These are phyloP conservation scores for Solanum hybrid DNA, from an alignment of 305 asterid species.

Conservation along the genomic window DNA sequence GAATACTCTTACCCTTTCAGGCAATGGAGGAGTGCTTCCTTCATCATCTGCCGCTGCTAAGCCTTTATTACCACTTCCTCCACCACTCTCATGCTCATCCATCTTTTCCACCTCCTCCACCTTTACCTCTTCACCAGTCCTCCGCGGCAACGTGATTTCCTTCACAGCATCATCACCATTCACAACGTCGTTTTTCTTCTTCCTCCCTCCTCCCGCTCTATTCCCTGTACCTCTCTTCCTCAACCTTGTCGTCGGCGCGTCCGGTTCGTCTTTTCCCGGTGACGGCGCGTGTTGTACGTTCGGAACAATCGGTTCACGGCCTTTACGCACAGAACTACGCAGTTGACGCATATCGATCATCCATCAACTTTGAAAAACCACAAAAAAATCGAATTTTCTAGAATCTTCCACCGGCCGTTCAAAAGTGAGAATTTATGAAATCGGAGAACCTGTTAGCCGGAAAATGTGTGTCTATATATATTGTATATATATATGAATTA, in stretches of 20 bases:
- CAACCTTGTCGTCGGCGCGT: neutral
- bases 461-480: neutral
- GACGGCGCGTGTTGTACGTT: neutral
- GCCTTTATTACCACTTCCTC: slow-evolving; percentile 48
- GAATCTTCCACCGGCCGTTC: neutral
- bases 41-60: slow-evolving; percentile 54
- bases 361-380: neutral
- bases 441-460: neutral
- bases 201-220: neutral
- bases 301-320: neutral
- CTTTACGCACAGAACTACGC: neutral
- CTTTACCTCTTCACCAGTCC: neutral
- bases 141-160: slow-evolving; percentile 4
- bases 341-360: neutral
- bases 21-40: slow-evolving; percentile 64
- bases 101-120: slow-evolving; percentile 26
- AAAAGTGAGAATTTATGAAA: neutral
- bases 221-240: slow-evolving; percentile 16
- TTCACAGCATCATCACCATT: slow-evolving; percentile 16
- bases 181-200: neutral
- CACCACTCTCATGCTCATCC: slow-evolving; percentile 58
- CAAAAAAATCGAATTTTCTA: neutral
- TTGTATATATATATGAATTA: neutral
- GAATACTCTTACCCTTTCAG: slow-evolving; percentile 40
- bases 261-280: neutral